Base-by-base conservation (phyloP, 2,329 filamentous ascomycete species). In the Microcyclospora pomicola region DNA sequence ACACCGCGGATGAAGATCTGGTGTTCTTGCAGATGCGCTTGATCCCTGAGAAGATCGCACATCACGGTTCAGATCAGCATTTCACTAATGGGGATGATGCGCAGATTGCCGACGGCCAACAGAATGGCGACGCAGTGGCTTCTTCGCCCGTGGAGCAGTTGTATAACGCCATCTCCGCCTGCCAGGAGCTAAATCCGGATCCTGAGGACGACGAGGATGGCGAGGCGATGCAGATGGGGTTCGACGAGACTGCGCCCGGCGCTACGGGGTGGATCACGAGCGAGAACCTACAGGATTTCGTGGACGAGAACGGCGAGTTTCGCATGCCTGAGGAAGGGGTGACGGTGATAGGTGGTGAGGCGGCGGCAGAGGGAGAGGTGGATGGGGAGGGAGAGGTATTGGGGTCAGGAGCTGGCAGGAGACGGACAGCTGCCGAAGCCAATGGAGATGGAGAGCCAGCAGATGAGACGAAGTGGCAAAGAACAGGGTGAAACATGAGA, bases 231-330 rank as follows among this genome's bases (percentile, higher is more conserved):
- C 19, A 24, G 19, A 4, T 24, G 19, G 57, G 52, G 1, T 58
- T 59, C 33, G 55, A 57, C 28, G 59, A 68, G n/a, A 75, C 77
- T 0, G 73, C 82, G 58, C 80, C 82, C 0, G 81, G 82, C 1
- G 83, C 80, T 35, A 74, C 73, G 0, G 82, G 82, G 0, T 88
- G 82, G 82, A 86, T 96, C 54, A 96, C 88, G 12, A 82, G 83
- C 7, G 88, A 94, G 40, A 96, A 95, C 51, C 78, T 93, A 56
- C 69, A 80, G 46, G 74, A 93, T 49, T 93, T 77, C 54, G 82
- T 91, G 59, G 82, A 91, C 50, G 77, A 72, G 44, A 72, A 86
- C 7, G 84, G 84, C 2, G 86, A 88, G 54, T 88, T 80, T 73
- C 80, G 80, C 14, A 78, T 78, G 33, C 76, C 77, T 39, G 5